Conservation (phyloP, 106 monocot genomes). For the Allium sativum region DNA sequence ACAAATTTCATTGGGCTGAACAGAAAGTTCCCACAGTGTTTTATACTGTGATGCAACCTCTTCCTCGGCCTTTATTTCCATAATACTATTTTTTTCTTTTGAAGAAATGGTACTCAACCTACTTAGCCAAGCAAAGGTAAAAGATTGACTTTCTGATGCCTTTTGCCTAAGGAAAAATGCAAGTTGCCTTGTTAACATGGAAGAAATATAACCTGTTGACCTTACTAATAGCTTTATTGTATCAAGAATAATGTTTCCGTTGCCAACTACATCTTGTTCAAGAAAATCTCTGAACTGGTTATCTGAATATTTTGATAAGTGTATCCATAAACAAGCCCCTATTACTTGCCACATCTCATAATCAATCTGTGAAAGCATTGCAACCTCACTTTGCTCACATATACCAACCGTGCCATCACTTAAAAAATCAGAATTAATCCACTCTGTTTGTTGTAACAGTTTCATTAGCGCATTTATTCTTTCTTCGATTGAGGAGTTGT, state of each 20-base stretch:
- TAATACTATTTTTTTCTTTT: conserved; percentile 14
- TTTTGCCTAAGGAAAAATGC: conserved; percentile 42
- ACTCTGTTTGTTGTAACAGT: conserved; percentile 16
- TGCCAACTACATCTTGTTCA: conserved; percentile 11
- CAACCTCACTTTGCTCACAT: conserved; percentile 12
- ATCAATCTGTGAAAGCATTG: conserved; percentile 12
- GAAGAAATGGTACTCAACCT: conserved; percentile 17
- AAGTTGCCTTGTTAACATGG: conserved; percentile 47
- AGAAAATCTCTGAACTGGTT: conserved; percentile 27
- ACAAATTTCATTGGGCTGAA: conserved; percentile 33
- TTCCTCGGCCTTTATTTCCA: conserved; percentile 22
- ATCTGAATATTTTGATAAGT: conserved; percentile 27
- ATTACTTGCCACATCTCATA: conserved; percentile 65
- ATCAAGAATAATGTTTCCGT: conserved; percentile 13
- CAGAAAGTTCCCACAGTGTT: conserved; percentile 47
- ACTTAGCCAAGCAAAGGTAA: conserved; percentile 38
- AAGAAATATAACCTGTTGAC: conserved; percentile 37
- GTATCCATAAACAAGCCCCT: conserved; percentile 57
- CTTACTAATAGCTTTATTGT: conserved; percentile 22
- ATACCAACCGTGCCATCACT: conserved; percentile 6
- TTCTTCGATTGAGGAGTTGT: conserved; percentile 33
- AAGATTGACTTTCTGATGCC: conserved; percentile 24
- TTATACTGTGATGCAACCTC: conserved; percentile 20
- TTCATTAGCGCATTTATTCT: conserved; percentile 26
- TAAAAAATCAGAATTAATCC: conserved; percentile 17